phyloP scores from a whole-genome alignment of 1,284 basidiomycete species.

The Hymenochaete sp. region DNA sequence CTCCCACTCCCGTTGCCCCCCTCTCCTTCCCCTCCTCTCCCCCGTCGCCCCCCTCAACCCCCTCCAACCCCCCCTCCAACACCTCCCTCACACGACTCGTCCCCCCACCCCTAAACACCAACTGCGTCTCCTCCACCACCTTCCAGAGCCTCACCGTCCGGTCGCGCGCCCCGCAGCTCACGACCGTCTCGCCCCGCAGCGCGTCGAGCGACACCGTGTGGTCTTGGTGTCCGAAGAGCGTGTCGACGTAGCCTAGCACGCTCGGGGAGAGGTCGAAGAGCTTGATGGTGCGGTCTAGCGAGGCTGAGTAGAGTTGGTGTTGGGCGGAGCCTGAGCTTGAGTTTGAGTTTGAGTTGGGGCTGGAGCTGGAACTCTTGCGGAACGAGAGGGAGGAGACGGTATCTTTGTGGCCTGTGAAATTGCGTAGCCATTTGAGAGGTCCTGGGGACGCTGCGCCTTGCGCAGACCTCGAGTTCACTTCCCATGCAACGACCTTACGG shows the following conservation, averaged over 20 bases:
- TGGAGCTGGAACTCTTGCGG: constrained; percentile 22
- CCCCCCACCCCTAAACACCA: constrained; percentile 92
- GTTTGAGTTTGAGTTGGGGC: too few relatives aligned
- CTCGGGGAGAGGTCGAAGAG: constrained; percentile 76
- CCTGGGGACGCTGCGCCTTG: constrained; percentile 54
- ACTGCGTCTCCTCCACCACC: constrained; percentile 89
- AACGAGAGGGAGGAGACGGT: constrained; percentile 77
- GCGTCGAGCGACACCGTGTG: constrained; percentile 71
- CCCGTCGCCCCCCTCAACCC: constrained; percentile 41
- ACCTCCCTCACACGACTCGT: constrained; percentile 71
- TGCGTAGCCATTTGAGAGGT: constrained; percentile 71
- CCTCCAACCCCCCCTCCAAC: constrained; percentile 68
- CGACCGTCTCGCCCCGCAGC: constrained; percentile 75
- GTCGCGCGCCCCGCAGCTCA: constrained; percentile 86
- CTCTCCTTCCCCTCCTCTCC: constrained; percentile 36
- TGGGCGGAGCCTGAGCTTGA: too few relatives aligned
- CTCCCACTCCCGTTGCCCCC: constrained; percentile 42
- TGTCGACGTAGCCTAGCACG: constrained; percentile 89
- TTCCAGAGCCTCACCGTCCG: constrained; percentile 95
- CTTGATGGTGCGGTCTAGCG: constrained; percentile 88
- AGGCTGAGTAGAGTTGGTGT: constrained; percentile 82
- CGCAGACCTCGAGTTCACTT: too few relatives aligned
- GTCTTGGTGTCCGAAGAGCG: constrained; percentile 97
- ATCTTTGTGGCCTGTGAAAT: constrained; percentile 81
- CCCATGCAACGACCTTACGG: constrained; percentile 76